phyloP scores from a whole-genome alignment of 2,329 filamentous ascomycete species.

The Chalaropsis ovoidea region DNA sequence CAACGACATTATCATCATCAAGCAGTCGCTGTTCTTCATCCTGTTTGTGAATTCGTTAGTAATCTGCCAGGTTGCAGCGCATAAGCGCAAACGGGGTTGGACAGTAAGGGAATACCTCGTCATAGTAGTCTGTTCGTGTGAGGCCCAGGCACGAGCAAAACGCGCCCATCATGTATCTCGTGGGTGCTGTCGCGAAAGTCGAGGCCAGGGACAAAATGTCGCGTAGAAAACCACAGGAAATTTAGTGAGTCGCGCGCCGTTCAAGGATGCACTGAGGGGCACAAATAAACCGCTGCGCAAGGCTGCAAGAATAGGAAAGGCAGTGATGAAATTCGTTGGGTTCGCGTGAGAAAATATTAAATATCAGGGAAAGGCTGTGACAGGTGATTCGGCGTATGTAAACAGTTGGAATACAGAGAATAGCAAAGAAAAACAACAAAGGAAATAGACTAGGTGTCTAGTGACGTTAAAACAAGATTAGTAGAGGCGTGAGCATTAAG shows the following conservation, averaged over 20 bases:
- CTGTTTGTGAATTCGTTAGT: slow-evolving; percentile 31
- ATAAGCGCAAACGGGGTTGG: no score
- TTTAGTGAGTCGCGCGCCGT: no score
- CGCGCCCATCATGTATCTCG: slow-evolving; percentile 18
- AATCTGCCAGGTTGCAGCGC: no score
- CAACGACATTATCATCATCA: slow-evolving; percentile 49
- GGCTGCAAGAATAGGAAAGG: not conserved
- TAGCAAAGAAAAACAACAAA: not conserved
- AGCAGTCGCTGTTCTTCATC: slow-evolving; percentile 49
- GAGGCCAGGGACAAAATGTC: not conserved
- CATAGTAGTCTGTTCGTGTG: slow-evolving; percentile 16
- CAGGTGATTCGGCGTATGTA: not conserved
- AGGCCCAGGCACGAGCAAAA: slow-evolving; percentile 24
- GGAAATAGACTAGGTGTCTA: no score
- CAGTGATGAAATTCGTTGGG: no score
- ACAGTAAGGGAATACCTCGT: slow-evolving; percentile 6
- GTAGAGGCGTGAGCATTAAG: no score
- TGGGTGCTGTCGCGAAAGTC: not conserved
- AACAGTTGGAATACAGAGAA: not conserved
- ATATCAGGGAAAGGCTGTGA: not conserved
- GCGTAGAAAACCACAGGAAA: no score
- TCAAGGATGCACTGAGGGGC: not conserved
- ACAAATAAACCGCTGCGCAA: not conserved
- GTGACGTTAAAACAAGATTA: no score
- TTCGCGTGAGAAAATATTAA: not conserved